phyloP scores from a whole-genome alignment of 2,329 filamentous ascomycete species.

The Teratosphaeria viscida region DNA sequence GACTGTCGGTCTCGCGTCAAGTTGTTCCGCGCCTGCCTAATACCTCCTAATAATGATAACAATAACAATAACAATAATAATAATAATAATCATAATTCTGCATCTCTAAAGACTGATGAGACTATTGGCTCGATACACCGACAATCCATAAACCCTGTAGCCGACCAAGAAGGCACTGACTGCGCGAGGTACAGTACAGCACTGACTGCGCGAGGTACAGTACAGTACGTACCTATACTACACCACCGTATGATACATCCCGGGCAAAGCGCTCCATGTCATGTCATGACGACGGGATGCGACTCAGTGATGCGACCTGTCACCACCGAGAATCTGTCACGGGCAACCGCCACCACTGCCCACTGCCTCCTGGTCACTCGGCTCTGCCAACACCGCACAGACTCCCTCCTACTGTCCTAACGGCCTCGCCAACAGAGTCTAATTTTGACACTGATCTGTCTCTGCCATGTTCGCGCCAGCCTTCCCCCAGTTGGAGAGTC shows the following conservation, averaged over 20 bases:
- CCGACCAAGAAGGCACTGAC: not conserved
- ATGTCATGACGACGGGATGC: not conserved
- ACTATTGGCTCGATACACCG: not conserved
- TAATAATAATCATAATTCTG: too few species aligned
- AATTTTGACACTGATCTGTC: not conserved
- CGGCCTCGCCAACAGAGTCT: not conserved
- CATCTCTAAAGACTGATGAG: too few species aligned
- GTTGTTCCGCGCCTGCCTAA: too few species aligned
- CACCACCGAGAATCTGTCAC: not conserved
- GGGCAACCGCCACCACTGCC: not conserved
- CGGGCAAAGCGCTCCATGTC: not conserved
- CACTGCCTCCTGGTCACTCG: not conserved
- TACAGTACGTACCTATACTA: too few species aligned
- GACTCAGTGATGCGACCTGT: not conserved
- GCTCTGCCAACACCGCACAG: not conserved
- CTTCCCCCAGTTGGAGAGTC: slow-evolving; percentile 13
- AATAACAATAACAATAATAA: too few species aligned
- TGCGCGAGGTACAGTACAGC: not conserved
- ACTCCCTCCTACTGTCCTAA: not conserved
- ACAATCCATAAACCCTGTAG: not conserved
- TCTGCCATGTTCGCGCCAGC: slow-evolving; percentile 20
- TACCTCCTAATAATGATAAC: too few species aligned
- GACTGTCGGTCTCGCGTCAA: too few species aligned
- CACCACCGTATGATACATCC: not conserved
- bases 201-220: not conserved